These are phyloP conservation scores for Sporisorium scitamineum DNA, from an alignment of 1,284 basidiomycete species.

Conservation along the genomic window DNA sequence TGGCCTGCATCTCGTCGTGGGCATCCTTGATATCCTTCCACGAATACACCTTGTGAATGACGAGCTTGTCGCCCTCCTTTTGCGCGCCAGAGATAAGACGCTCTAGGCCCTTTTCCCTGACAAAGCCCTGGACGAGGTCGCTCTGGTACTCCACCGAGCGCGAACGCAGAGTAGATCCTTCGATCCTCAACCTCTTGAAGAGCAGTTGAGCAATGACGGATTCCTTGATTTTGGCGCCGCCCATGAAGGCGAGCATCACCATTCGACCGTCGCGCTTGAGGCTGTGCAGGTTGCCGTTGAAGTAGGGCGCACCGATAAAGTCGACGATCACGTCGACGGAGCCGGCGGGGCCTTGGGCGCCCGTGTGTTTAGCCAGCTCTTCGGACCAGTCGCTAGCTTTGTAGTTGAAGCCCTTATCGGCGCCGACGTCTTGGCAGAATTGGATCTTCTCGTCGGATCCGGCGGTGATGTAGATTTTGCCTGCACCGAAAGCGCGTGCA, in stretches of 20 bases:
- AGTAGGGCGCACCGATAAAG: slow-evolving; percentile 87
- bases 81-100: slow-evolving; percentile 30
- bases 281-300: slow-evolving; percentile 81
- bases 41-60: slow-evolving; percentile 75
- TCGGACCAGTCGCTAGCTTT: slow-evolving; percentile 82
- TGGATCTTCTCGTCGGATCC: slow-evolving; percentile 86
- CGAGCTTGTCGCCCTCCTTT: slow-evolving; percentile 37
- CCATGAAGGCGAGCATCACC: slow-evolving; percentile 78
- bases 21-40: slow-evolving; percentile 87
- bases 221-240: slow-evolving; percentile 78
- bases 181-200: slow-evolving; percentile 87
- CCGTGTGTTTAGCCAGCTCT: slow-evolving; percentile 71
- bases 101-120: slow-evolving; percentile 47
- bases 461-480: slow-evolving; percentile 75
- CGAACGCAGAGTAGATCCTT: slow-evolving; percentile 88
- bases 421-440: slow-evolving; percentile 77
- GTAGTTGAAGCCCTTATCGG: slow-evolving; percentile 84
- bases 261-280: slow-evolving; percentile 84
- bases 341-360: slow-evolving; percentile 40
- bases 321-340: slow-evolving; percentile 86
- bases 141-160: slow-evolving; percentile 84
- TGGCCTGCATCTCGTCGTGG: slow-evolving; percentile 86
- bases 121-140: slow-evolving; percentile 79
- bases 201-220: slow-evolving; percentile 79
- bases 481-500: slow-evolving; percentile 78